Percentiles rank a stretch among this genome's conserved stretches.
Conservation (phyloP, 176 grass and related monocot genomes). For the Carex littledalei region DNA sequence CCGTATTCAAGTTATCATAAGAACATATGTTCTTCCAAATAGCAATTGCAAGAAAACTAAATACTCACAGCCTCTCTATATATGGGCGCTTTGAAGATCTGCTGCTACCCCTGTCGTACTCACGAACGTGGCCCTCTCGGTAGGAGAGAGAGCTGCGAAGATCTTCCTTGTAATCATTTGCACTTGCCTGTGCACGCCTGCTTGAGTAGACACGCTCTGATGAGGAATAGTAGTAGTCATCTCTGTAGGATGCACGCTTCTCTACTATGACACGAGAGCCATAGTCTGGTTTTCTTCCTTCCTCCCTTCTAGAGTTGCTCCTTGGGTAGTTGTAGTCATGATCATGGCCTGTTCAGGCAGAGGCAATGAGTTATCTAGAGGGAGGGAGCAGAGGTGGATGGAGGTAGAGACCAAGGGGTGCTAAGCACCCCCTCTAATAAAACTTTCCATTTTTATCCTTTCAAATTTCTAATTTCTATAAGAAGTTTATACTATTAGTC, state of each 20-base stretch:
- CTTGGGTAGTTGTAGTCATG: slow-evolving; percentile 8
- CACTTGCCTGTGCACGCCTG: not conserved
- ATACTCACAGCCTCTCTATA: slow-evolving; percentile 9
- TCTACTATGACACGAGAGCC: not conserved
- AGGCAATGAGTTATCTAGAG: not conserved
- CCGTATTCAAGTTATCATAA: not conserved
- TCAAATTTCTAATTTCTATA: no score
- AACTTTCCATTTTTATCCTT: no score
- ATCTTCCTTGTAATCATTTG: slow-evolving; percentile 18
- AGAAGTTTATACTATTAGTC: no score
- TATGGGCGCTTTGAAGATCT: slow-evolving; percentile 10
- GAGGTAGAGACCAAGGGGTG: not conserved
- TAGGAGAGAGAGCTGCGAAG: slow-evolving; percentile 8
- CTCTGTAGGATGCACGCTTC: not conserved
- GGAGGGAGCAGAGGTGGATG: not conserved
- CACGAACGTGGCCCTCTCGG: not conserved
- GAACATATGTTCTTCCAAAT: not conserved
- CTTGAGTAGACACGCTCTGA: slow-evolving; percentile 10
- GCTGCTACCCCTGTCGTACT: slow-evolving; percentile 10
- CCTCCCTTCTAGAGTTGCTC: slow-evolving; percentile 15
- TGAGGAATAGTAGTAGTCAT: slow-evolving; percentile 1
- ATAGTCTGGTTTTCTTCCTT: slow-evolving; percentile 5
- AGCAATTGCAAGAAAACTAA: slow-evolving; percentile 1
- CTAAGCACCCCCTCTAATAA: no score
- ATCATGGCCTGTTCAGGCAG: slow-evolving; percentile 17